Evolutionary conservation across 2,329 filamentous ascomycete genomes (phyloP).

Genomic region (Pleochaeta shiraiana): DNA sequence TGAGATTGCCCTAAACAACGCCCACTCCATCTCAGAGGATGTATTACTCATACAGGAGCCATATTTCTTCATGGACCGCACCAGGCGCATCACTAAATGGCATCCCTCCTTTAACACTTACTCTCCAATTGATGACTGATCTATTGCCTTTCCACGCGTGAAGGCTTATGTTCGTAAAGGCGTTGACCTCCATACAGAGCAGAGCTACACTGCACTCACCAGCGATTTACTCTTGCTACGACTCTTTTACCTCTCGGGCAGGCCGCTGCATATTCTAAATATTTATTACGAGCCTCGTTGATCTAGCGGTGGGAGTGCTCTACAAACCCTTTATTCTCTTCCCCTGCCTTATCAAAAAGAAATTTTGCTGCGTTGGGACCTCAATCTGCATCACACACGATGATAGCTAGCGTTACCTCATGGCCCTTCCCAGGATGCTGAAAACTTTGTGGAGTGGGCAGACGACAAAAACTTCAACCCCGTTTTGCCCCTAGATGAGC

Average conservation of each 20-base stretch:
- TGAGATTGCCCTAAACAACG: neutral
- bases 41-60: neutral
- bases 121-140: constrained; percentile 2
- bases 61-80: neutral
- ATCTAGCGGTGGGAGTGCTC: neutral
- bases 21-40: neutral
- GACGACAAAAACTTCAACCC: neutral
- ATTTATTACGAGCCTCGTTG: neutral
- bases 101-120: neutral
- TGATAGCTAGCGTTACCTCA: neutral
- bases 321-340: neutral
- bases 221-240: neutral
- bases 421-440: too few species aligned
- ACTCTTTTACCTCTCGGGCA: neutral
- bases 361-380: neutral
- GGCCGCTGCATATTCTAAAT: neutral
- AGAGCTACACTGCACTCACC: neutral
- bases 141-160: neutral
- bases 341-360: neutral
- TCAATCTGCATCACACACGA: neutral
- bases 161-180: neutral
- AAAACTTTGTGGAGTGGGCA: too few species aligned
- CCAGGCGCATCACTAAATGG: neutral
- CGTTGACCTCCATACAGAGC: neutral
- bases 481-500: neutral